Conservation (phyloP, 306 rosid genomes). For the Quercus aquifolioides region DNA sequence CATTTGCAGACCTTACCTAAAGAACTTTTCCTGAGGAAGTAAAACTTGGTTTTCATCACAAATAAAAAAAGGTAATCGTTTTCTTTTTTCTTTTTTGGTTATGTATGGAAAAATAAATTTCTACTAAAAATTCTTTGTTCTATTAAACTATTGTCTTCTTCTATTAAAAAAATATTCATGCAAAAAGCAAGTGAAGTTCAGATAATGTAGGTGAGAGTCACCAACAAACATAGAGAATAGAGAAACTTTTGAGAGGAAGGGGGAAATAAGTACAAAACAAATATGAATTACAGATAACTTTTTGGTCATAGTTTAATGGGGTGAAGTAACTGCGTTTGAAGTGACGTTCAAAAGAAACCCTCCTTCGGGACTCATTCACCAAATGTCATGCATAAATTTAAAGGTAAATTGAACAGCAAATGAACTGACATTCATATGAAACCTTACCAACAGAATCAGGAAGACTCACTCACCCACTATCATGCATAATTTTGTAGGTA, state of each 20-base stretch:
- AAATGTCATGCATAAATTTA: not conserved
- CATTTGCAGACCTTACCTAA: no score
- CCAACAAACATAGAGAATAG: not conserved
- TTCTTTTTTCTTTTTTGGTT: no score
- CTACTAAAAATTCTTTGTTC: no score
- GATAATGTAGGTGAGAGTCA: not conserved
- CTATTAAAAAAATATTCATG: not conserved
- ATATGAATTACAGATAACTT: not conserved
- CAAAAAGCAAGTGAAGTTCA: not conserved
- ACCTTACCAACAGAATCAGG: not conserved
- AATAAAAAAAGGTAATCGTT: no score
- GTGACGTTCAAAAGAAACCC: not conserved
- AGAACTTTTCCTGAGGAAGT: no score
- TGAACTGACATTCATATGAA: not conserved
- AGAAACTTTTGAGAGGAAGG: not conserved
- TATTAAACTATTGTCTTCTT: no score
- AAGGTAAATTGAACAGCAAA: not conserved
- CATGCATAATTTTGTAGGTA: not conserved
- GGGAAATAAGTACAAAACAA: not conserved
- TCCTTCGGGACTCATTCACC: not conserved
- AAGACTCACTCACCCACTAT: not conserved
- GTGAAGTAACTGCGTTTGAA: not conserved
- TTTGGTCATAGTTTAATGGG: not conserved
- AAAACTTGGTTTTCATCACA: no score
- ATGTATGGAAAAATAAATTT: no score